Conservation (phyloP, 495 filamentous ascomycete genomes). For the Baudoinia panamericana region DNA sequence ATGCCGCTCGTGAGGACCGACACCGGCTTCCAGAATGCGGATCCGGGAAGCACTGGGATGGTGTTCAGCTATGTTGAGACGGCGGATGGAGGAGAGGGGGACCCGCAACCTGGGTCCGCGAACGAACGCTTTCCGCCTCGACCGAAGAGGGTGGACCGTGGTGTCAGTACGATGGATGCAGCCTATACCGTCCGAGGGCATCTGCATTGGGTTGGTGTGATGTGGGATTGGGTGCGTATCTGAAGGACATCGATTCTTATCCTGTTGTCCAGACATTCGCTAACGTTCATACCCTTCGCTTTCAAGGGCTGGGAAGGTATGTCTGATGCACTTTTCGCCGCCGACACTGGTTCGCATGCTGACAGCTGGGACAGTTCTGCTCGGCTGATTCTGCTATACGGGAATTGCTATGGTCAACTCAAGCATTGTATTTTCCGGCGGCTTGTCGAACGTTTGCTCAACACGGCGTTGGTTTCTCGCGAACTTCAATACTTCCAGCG, state of each 20-base stretch:
- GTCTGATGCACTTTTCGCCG: not conserved
- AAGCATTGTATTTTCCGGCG: too few species aligned
- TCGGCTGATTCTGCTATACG: slow-evolving; percentile 4
- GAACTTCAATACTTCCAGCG: not conserved
- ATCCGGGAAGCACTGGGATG: slow-evolving; percentile 16
- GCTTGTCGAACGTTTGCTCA: too few species aligned
- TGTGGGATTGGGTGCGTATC: slow-evolving; percentile 72
- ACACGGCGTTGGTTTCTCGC: not conserved
- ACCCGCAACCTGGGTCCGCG: slow-evolving; percentile 5
- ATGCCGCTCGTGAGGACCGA: slow-evolving; percentile 7
- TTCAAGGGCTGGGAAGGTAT: slow-evolving; percentile 51
- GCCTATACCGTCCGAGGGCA: slow-evolving; percentile 54
- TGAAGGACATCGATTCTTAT: too few species aligned
- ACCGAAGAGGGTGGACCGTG: slow-evolving; percentile 11
- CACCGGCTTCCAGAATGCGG: slow-evolving; percentile 1
- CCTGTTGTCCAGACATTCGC: too few species aligned
- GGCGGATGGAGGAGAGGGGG: not conserved
- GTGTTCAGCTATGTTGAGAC: slow-evolving; percentile 19
- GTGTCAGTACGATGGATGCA: slow-evolving; percentile 40
- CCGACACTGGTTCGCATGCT: not conserved
- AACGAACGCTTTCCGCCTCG: slow-evolving; percentile 4
- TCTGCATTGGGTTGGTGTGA: slow-evolving; percentile 66
- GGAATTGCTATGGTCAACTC: too few species aligned
- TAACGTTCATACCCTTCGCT: too few species aligned
- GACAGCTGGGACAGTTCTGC: not conserved